Conservation (phyloP, 441 rosid genomes). For the Syzygium syzygioides region DNA sequence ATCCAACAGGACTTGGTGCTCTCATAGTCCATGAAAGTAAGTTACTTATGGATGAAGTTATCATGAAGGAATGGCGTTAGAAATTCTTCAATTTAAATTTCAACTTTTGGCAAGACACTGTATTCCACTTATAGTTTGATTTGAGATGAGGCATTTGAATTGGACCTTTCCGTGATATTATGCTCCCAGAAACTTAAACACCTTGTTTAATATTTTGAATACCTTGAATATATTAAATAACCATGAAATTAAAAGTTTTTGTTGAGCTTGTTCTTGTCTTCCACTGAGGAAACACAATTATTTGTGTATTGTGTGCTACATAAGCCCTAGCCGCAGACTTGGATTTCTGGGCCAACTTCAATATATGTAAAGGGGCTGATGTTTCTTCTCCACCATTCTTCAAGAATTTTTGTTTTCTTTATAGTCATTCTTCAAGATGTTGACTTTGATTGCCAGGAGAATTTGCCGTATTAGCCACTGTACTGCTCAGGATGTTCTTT, state of each 20-base stretch:
- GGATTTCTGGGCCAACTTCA: neutral
- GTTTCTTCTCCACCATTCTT: neutral
- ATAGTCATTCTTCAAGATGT: neutral
- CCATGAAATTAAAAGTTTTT: neutral
- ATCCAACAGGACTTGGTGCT: conserved; percentile 99
- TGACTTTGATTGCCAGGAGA: neutral
- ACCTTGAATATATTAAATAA: neutral
- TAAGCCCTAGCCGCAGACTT: neutral
- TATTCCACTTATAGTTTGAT: neutral
- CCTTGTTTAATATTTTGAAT: neutral
- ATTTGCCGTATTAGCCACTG: neutral
- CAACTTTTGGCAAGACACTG: neutral
- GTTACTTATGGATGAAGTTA: neutral
- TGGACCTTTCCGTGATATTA: neutral
- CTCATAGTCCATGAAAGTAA: conserved; percentile 77
- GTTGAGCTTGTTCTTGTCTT: neutral
- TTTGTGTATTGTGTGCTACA: neutral
- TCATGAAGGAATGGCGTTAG: neutral
- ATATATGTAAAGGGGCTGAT: neutral
- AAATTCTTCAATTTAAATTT: neutral
- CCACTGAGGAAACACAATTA: neutral
- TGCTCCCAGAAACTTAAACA: neutral
- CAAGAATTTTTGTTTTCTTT: neutral
- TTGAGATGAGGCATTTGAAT: neutral
- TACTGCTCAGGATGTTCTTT: neutral